Percentiles rank a stretch among this genome's conserved stretches.
These are phyloP conservation scores for Prototheca wickerhamii DNA, from an alignment of 163 green algal species.

Conservation along the genomic window DNA sequence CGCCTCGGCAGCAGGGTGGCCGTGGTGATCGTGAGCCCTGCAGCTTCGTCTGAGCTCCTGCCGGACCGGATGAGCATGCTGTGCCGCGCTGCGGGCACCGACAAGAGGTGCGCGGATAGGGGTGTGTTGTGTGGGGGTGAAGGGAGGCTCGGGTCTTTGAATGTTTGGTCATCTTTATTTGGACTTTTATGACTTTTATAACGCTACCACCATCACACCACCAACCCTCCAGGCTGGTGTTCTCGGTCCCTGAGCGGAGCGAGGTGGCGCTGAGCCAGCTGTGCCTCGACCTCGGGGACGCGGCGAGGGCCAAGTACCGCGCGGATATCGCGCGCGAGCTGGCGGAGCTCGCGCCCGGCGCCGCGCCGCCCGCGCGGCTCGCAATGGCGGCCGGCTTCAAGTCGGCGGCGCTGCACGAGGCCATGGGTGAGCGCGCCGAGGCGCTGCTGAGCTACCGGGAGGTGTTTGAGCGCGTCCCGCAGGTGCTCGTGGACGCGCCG, in stretches of 20 bases:
- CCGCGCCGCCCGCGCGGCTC: no score
- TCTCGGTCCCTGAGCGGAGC: no score
- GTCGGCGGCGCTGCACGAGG: constrained; percentile 53
- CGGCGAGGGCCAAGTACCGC: no score
- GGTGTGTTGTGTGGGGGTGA: not conserved
- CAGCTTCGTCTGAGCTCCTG: constrained; percentile 30
- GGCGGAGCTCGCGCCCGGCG: no score
- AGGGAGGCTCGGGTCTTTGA: not conserved
- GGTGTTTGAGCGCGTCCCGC: constrained; percentile 32
- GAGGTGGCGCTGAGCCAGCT: no score
- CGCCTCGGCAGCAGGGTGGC: not conserved
- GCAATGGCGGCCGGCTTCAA: no score
- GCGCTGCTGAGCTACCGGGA: constrained; percentile 66
- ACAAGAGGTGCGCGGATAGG: constrained; percentile 29
- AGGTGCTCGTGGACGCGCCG: not conserved
- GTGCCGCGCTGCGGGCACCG: constrained; percentile 43
- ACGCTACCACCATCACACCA: no score
- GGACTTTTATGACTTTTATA: no score
- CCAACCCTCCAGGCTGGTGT: no score
- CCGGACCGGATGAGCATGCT: constrained; percentile 46
- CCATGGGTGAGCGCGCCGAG: constrained; percentile 64
- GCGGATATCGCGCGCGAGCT: no score
- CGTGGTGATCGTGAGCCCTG: not conserved
- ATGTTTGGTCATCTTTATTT: not conserved
- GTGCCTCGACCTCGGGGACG: no score